Conservation (phyloP, 1,284 basidiomycete species). For the Cryptococcus amylolentus region DNA sequence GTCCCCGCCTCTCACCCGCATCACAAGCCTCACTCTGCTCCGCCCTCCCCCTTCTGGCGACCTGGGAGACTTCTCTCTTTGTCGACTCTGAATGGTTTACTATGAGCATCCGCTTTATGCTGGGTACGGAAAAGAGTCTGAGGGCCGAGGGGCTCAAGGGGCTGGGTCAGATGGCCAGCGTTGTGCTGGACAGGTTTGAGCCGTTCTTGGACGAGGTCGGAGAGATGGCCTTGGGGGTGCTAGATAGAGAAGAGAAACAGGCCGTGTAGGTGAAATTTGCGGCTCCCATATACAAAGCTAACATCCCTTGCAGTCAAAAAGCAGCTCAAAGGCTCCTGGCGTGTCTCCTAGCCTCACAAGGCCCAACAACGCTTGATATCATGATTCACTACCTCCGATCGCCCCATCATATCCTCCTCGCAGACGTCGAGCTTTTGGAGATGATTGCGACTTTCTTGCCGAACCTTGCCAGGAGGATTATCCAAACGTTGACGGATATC, state of each 20-base stretch:
- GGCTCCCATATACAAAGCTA: background rate
- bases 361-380: slow-evolving; percentile 26
- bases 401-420: slow-evolving; percentile 22
- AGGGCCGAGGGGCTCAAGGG: slow-evolving; percentile 17
- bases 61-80: slow-evolving; percentile 30
- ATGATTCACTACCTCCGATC: slow-evolving; percentile 32
- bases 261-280: slow-evolving; percentile 15
- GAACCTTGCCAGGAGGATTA: slow-evolving; percentile 23
- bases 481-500: slow-evolving; percentile 25
- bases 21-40: slow-evolving; percentile 21
- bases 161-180: slow-evolving; percentile 24
- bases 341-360: slow-evolving; percentile 26
- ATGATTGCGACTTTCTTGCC: slow-evolving; percentile 32
- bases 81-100: slow-evolving; percentile 10
- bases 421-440: slow-evolving; percentile 28
- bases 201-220: slow-evolving; percentile 23
- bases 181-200: slow-evolving; percentile 29
- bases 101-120: slow-evolving; percentile 23
- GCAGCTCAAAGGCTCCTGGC: slow-evolving; percentile 26
- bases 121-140: slow-evolving; percentile 4
- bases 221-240: slow-evolving; percentile 13
- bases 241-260: slow-evolving; percentile 7
- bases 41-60: slow-evolving; percentile 30
- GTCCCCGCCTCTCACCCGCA: slow-evolving; percentile 5
- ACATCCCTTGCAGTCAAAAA: slow-evolving; percentile 9